Evolutionary conservation across 805 yeast genomes (phyloP).

Genomic region (Metschnikowia arizonensis): DNA sequence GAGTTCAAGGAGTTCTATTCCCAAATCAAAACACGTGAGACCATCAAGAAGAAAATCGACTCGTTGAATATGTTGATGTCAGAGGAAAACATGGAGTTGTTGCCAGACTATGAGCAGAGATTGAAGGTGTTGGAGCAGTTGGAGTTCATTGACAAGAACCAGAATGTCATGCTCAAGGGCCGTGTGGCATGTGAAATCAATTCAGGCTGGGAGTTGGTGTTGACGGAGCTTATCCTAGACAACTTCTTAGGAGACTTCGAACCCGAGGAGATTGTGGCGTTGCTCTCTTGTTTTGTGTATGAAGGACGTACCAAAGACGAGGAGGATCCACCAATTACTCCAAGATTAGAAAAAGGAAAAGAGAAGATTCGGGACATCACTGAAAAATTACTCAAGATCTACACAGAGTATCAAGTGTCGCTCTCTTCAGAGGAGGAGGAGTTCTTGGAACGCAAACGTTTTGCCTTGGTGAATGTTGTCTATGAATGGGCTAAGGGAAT

Average conservation of each 20-base stretch:
- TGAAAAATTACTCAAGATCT: conserved; percentile 55
- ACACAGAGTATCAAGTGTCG: conserved; percentile 63
- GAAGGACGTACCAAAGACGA: conserved; percentile 72
- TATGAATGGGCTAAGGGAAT: conserved; percentile 97
- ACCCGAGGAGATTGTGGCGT: conserved; percentile 95
- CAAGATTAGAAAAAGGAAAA: conserved; percentile 71
- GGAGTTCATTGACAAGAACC: conserved; percentile 71
- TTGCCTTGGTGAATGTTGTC: conserved; percentile 88
- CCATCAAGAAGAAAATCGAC: conserved; percentile 48
- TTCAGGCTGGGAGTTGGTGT: conserved; percentile 83
- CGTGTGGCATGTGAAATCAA: conserved; percentile 90
- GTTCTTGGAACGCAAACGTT: conserved; percentile 77
- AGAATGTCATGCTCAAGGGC: conserved; percentile 83
- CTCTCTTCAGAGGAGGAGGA: conserved; percentile 81
- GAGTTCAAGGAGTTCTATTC: conserved; percentile 44
- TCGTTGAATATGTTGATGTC: conserved; percentile 61
- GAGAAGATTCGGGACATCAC: conserved; percentile 68
- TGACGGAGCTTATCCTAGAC: conserved; percentile 86
- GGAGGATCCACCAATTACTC: conserved; percentile 65
- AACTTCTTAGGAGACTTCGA: conserved; percentile 91
- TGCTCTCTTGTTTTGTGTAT: conserved; percentile 86
- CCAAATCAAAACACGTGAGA: conserved; percentile 43
- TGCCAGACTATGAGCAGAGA: conserved; percentile 93
- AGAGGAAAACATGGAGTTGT: conserved; percentile 80
- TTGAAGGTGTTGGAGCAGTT: conserved; percentile 70